Percentiles rank a stretch among this genome's conserved stretches.
Conservation (phyloP, 2,329 filamentous ascomycete species). For the Raffaelea albimanens region DNA sequence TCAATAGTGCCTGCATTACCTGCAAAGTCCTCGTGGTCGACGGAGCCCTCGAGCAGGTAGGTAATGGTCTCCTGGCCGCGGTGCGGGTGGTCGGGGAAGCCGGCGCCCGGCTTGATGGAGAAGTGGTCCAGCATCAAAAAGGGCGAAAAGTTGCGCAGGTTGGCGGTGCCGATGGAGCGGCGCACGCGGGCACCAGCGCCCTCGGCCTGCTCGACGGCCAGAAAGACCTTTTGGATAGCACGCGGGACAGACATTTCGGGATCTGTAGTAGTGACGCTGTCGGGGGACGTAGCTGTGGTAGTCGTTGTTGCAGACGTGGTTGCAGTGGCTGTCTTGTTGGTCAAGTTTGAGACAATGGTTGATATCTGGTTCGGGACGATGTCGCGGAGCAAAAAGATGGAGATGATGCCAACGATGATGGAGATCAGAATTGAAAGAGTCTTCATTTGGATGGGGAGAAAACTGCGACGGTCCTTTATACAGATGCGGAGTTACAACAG, state of each 20-base stretch:
- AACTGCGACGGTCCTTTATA: constrained; percentile 7
- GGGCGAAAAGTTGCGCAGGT: constrained; percentile 77
- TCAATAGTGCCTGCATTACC: constrained; percentile 77
- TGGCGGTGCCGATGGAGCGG: constrained; percentile 75
- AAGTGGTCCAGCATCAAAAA: constrained; percentile 98
- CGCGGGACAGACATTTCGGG: constrained; percentile 59
- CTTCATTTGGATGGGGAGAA: constrained; percentile 22
- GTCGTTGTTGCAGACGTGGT: neutral
- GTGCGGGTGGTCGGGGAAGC: constrained; percentile 82
- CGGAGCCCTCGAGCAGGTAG: constrained; percentile 74
- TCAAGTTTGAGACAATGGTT: constrained; percentile 14
- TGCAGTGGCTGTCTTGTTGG: neutral
- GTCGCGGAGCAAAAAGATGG: constrained; percentile 15
- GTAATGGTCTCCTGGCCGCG: constrained; percentile 83
- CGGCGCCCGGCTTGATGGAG: constrained; percentile 65
- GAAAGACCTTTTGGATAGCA: constrained; percentile 72
- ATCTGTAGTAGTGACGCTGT: constrained; percentile 19
- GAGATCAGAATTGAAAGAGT: constrained; percentile 26
- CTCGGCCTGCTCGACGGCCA: constrained; percentile 78
- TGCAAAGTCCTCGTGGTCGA: constrained; percentile 89
- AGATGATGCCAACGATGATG: constrained; percentile 27
- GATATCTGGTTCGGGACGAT: constrained; percentile 15
- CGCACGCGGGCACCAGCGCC: constrained; percentile 81
- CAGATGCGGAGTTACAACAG: neutral
- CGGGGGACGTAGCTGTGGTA: constrained; percentile 8